Evolutionary conservation across 768 basidiomycete genomes (phyloP).

Genomic region (Macrolepiota fuliginosa): DNA sequence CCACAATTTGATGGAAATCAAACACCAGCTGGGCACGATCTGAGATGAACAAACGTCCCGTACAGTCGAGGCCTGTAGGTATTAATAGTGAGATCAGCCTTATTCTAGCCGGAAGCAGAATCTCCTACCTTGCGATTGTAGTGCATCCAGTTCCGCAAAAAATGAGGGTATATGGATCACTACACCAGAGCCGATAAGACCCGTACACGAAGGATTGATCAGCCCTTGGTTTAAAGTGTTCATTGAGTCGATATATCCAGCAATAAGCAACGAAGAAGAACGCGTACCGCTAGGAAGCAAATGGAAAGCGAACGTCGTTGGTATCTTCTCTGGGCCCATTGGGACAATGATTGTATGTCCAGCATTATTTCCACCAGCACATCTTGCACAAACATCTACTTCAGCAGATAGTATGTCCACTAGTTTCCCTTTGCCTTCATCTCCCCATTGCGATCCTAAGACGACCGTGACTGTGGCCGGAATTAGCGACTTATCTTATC

Average conservation of each 20-base stretch:
- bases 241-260: neutral
- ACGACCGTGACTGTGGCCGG: conserved; percentile 56
- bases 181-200: conserved; percentile 92
- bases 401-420: conserved; percentile 94
- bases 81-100: neutral
- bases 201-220: conserved; percentile 81
- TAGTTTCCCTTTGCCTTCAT: conserved; percentile 93
- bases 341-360: conserved; percentile 96
- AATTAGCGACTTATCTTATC: neutral
- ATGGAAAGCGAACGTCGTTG: conserved; percentile 91
- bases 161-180: conserved; percentile 95
- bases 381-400: conserved; percentile 90
- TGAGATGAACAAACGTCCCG: conserved; percentile 84
- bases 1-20: conserved; percentile 99
- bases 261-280: neutral
- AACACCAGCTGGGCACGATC: conserved; percentile 97
- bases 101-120: neutral
- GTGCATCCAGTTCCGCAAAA: conserved; percentile 86
- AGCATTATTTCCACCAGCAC: conserved; percentile 98
- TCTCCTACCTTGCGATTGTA: conserved; percentile 74
- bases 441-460: conserved; percentile 89
- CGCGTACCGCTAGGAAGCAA: conserved; percentile 84
- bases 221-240: conserved; percentile 48
- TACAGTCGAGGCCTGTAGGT: conserved; percentile 75
- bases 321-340: conserved; percentile 53